Conservation (phyloP, 106 monocot species). For the Xerophyta viscosa region DNA sequence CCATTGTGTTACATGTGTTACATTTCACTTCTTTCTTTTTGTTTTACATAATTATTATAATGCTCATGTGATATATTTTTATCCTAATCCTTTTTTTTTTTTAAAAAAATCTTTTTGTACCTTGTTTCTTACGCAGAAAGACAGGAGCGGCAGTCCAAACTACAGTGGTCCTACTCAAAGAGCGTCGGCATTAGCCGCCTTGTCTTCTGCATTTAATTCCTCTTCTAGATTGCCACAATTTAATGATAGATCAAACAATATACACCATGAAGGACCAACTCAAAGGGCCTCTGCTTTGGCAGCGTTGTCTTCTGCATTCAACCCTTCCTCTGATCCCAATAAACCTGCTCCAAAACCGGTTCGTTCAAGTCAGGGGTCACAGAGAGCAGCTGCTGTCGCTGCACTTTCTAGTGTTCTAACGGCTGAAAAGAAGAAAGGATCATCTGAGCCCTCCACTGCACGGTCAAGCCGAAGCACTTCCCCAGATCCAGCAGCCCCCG, state of each 20-base stretch:
- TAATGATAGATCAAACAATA: not conserved
- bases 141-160: conserved; percentile 27
- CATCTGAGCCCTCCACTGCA: conserved; percentile 29
- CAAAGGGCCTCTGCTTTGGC: conserved; percentile 68
- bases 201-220: conserved; percentile 43
- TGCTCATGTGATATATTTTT: too few species aligned
- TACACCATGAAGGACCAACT: conserved; percentile 30
- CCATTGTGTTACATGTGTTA: too few species aligned
- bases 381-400: conserved; percentile 94
- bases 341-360: conserved; percentile 27
- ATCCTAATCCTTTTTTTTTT: too few species aligned
- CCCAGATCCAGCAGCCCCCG: conserved; percentile 23
- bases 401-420: conserved; percentile 75
- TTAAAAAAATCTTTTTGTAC: too few species aligned
- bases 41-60: too few species aligned
- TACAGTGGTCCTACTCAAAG: conserved; percentile 51
- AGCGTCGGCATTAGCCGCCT: conserved; percentile 53
- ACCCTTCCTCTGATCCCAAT: conserved; percentile 44
- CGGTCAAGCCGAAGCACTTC: conserved; percentile 46
- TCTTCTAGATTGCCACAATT: not conserved
- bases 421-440: conserved; percentile 49
- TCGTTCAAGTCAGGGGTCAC: conserved; percentile 48
- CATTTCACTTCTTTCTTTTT: too few species aligned
- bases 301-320: conserved; percentile 69
- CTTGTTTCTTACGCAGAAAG: not conserved